Evolutionary conservation across 2,329 filamentous ascomycete species (phyloP).

Genomic region (Trichoderma sp.): DNA sequence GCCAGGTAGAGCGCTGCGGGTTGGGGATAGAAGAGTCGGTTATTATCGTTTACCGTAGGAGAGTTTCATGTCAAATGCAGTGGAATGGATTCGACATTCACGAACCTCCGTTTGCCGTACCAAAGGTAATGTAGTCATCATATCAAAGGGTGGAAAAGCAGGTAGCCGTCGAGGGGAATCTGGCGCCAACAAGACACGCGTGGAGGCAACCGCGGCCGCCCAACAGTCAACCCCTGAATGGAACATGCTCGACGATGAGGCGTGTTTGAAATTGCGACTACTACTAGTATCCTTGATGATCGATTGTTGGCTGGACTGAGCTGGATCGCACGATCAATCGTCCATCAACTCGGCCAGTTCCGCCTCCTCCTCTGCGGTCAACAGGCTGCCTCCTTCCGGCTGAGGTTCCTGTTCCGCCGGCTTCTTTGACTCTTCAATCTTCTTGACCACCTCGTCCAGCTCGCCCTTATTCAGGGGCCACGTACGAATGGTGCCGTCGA

Average conservation of each 20-base stretch:
- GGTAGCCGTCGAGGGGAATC: conserved; percentile 12
- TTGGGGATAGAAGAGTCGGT: neutral
- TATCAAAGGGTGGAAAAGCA: neutral
- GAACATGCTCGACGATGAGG: neutral
- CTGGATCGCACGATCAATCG: conserved; percentile 35
- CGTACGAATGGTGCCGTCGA: conserved; percentile 83
- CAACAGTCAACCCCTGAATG: neutral
- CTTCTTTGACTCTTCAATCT: conserved; percentile 51
- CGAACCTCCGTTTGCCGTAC: neutral
- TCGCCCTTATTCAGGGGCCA: conserved; percentile 73
- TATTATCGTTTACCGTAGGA: neutral
- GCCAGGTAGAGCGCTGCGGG: neutral
- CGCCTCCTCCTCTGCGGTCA: conserved; percentile 89
- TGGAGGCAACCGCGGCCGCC: neutral
- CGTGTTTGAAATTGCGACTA: neutral
- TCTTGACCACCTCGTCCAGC: conserved; percentile 54
- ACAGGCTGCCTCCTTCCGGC: conserved; percentile 50
- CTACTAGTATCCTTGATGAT: neutral
- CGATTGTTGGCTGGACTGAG: conserved; percentile 1
- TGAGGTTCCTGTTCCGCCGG: conserved; percentile 54
- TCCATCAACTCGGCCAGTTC: conserved; percentile 92
- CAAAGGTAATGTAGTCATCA: no score
- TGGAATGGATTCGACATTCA: neutral
- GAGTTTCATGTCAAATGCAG: conserved; percentile 8
- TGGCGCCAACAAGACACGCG: neutral